Evolutionary conservation across 805 yeast genomes (phyloP), one percentile per base, ranked within the genome.

Genomic region (Yamadazyma paraphyllophila): DNA sequence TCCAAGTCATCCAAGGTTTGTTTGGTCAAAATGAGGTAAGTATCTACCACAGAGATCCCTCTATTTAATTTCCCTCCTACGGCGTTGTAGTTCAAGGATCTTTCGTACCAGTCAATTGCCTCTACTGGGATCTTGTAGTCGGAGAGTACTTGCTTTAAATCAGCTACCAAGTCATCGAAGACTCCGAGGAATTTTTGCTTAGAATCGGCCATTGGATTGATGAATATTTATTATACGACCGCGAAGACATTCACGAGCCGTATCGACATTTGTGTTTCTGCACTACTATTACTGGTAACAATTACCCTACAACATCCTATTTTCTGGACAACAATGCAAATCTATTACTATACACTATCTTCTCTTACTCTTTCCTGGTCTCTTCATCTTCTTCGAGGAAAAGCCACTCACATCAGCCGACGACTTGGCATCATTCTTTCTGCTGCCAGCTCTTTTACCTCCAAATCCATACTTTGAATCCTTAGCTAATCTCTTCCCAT

Each of bases 41-140:
- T 88, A 65, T 92, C 98, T 51, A 94, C 83, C 14, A 94, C 98
- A 32, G 97, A 88, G 47, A 94, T 71, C 27, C 99, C 99, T 65
- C 99, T 81, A 78, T 94, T 94, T 62, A 90, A 77, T 68, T 94
- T 94, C 41, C 99, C 99, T 49, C 97, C 97, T 47, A 96, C 92
- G 4, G 96, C 83, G 73, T 94, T 94, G 74, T 92, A 87, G 58
- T 83, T 70, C 62, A 92, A 71, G 54, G 74, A 82, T 54, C 77
- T 76, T 55, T 75, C 79, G 67, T 81, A 88, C 98, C 99, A 94
- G 24, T 78, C 80, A 46, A 86, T 77, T 32, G 97, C 97, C 51
- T 87, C 94, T 44, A 74, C 67, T 26, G 96, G 89, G 82, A 94
- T 86, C 46, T 89, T 88, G 67, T 89, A 88, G 42, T 71, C 71